These are phyloP conservation scores for Blastocystis sp. DNA, from an alignment of 352 stramenopile genomes.

Conservation along the genomic window DNA sequence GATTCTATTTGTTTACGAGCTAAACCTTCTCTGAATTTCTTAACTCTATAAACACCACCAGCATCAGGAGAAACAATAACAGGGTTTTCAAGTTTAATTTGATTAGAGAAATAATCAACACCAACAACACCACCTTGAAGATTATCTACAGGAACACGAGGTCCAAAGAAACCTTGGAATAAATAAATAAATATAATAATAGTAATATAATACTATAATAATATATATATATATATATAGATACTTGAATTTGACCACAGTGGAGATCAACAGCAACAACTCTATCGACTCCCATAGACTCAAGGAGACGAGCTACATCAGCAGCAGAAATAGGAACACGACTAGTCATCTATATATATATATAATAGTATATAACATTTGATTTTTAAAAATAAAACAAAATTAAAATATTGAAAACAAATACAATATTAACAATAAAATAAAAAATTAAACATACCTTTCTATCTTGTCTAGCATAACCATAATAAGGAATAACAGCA, in stretches of 20 bases:
- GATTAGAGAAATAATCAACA: slow-evolving; percentile 69
- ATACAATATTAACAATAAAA: too few species aligned
- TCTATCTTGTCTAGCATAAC: slow-evolving; percentile 66
- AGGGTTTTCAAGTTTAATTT: slow-evolving; percentile 89
- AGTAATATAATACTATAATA: neutral
- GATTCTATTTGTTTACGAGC: slow-evolving; percentile 74
- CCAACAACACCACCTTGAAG: slow-evolving; percentile 76
- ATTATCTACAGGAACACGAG: slow-evolving; percentile 94
- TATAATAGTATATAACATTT: too few species aligned
- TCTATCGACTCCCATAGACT: slow-evolving; percentile 71
- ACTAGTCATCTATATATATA: slow-evolving; percentile 47
- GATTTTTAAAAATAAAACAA: too few species aligned
- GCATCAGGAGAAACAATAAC: slow-evolving; percentile 96
- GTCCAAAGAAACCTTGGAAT: slow-evolving; percentile 94
- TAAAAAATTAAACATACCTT: slow-evolving; percentile 51
- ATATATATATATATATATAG: neutral
- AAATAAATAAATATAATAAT: slow-evolving; percentile 41
- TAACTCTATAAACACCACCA: slow-evolving; percentile 89
- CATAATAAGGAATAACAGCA: slow-evolving; percentile 78
- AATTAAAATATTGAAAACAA: neutral
- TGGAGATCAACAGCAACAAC: slow-evolving; percentile 75
- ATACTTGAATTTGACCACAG: slow-evolving; percentile 66
- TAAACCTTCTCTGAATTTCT: slow-evolving; percentile 93
- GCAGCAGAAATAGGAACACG: slow-evolving; percentile 90
- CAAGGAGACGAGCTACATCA: slow-evolving; percentile 67